Base-by-base conservation (phyloP, 768 basidiomycete genomes). In the Suillus sp. region DNA sequence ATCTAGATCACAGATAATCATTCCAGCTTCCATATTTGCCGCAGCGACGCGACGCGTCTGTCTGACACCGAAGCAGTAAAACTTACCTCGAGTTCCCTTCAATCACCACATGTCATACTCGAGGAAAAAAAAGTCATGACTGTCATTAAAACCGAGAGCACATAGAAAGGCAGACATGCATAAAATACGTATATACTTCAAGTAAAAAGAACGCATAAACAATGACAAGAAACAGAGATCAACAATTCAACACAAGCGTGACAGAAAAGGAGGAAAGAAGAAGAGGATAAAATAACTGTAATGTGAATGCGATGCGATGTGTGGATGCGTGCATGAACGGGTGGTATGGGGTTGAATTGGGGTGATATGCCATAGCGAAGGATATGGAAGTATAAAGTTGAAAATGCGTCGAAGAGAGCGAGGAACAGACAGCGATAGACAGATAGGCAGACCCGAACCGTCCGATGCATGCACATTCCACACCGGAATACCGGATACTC, bases 191-290 rank as follows among this genome's bases (percentile, higher is more conserved):
- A 56, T 25, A 56, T 38, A 56, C 55, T 55, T 20, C 8, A 37
- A 56, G 71, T 64, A 62, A 59, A 62, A 68, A 60, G 65, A 65
- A 48, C 74, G 72, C 68, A 69, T 75, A 71, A 72, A 67, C 64
- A 67, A 70, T 42, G 25, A 50, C 35, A 70, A 66, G 62, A 53
- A 53, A 34, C 11, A 6, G 20, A 32, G 32, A n/a, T 32, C 51
- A 7, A 27, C 18, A 40, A 20, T 27, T 40, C 25, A 27, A 38
- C 37, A 30, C 25, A 20, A 40, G 37, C 6, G 37, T 27, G 55
- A 38, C 22, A 18, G 32, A 32, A 54, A 16, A n/a, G 37, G n/a
- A 13, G 10, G 32, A 53, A 20, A 4, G 1, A 30, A 35, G 4
- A 18, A 38, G 38, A 38, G 37, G 25, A 57, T 57, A 57, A 57